These are phyloP conservation scores for Iberis pinnata DNA, from an alignment of 345 rosid genomes.

Conservation along the genomic window DNA sequence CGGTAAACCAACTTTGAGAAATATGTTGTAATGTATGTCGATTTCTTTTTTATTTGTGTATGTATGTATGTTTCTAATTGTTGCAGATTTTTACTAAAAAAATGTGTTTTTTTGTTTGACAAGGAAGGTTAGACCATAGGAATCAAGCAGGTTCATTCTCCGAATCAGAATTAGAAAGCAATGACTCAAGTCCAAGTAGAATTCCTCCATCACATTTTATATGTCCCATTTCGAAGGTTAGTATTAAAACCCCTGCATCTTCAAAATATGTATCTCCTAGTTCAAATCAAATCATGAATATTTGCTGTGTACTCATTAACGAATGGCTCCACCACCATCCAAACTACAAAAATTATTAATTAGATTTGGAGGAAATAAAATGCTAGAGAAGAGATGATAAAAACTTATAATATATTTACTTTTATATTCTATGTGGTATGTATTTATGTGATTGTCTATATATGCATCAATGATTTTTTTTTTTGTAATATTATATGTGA, in stretches of 20 bases:
- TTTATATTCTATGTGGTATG: neutral
- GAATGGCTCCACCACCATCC: constrained; percentile 43
- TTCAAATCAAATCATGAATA: too few species aligned
- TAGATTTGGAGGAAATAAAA: too few species aligned
- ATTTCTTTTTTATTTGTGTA: too few species aligned
- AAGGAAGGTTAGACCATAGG: constrained; percentile 11
- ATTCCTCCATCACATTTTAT: constrained; percentile 16
- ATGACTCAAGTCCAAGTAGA: neutral
- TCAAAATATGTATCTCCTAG: neutral
- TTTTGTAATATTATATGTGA: too few species aligned
- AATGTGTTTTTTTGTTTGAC: neutral
- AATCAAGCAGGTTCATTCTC: too few species aligned
- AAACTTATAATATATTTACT: neutral
- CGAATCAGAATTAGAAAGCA: neutral
- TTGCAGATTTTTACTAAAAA: neutral
- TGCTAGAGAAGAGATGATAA: too few species aligned
- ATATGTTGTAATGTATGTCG: too few species aligned
- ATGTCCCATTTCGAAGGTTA: constrained; percentile 32
- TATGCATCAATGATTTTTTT: too few species aligned
- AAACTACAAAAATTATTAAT: too few species aligned
- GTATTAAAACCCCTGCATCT: neutral
- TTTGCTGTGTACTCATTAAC: constrained; percentile 41
- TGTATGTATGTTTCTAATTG: neutral
- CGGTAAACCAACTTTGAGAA: too few species aligned
- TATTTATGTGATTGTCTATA: too few species aligned